A percentile compares a stretch with the other conserved stretches of the same genome.
Evolutionary conservation across 495 filamentous ascomycete species (phyloP).

Genomic region (Wilcoxina mikolae): DNA sequence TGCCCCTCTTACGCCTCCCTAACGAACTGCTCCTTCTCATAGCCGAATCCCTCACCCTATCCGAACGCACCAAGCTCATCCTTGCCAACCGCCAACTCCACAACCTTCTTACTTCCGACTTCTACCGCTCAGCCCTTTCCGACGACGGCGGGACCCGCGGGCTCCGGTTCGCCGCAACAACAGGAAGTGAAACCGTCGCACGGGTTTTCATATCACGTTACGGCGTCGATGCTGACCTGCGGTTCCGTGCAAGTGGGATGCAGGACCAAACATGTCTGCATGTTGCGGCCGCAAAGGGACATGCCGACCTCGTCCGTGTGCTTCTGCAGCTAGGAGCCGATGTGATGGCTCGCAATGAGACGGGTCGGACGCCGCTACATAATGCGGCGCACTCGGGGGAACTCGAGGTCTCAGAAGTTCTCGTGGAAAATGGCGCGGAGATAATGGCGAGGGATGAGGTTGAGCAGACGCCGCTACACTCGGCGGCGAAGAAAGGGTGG

Average conservation of each 20-base stretch:
- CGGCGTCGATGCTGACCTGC: background rate
- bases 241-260: background rate
- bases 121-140: background rate
- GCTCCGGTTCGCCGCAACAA: background rate
- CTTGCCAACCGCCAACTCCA: background rate
- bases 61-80: background rate
- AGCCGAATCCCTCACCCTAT: background rate
- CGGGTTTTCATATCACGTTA: background rate
- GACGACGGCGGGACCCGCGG: background rate
- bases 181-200: background rate
- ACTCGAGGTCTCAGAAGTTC: background rate
- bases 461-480: constrained; percentile 6
- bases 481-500: constrained; percentile 2
- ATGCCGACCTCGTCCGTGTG: background rate
- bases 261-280: background rate
- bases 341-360: constrained; percentile 1
- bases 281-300: background rate
- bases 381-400: background rate
- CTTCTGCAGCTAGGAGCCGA: constrained; percentile 3
- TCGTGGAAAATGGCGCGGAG: background rate
- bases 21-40: background rate
- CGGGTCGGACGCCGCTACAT: constrained; percentile 7
- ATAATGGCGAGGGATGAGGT: background rate
- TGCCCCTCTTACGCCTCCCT: background rate
- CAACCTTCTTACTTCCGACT: background rate